Conservation (phyloP, 2,329 filamentous ascomycete genomes). For the Ophiosphaerella narmari region DNA sequence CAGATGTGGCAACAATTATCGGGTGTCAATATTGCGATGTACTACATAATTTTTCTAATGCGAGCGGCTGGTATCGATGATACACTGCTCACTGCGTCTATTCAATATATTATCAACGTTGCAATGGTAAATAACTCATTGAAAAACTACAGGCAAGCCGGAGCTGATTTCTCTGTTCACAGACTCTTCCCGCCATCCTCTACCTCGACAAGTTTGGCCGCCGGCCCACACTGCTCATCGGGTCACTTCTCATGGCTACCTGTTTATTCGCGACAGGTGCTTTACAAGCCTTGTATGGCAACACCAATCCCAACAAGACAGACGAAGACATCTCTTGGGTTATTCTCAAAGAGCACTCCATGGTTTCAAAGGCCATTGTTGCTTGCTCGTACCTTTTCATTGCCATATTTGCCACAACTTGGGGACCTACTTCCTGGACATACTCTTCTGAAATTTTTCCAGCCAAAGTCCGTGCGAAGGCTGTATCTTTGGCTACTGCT, state of each 20-base stretch:
- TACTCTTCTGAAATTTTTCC: slow-evolving; percentile 49
- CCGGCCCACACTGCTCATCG: slow-evolving; percentile 60
- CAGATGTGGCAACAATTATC: slow-evolving; percentile 65
- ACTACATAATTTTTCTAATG: slow-evolving; percentile 66
- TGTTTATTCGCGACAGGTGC: slow-evolving; percentile 65
- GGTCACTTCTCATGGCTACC: slow-evolving; percentile 63
- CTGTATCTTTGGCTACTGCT: slow-evolving; percentile 46
- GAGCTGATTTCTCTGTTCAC: too few relatives aligned
- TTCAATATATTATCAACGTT: slow-evolving; percentile 69
- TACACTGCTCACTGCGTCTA: slow-evolving; percentile 63
- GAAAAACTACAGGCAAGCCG: too few relatives aligned
- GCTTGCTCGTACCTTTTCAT: slow-evolving; percentile 53
- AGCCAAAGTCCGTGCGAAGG: slow-evolving; percentile 48
- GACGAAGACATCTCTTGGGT: slow-evolving; percentile 61
- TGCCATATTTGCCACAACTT: slow-evolving; percentile 51
- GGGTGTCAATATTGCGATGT: slow-evolving; percentile 65
- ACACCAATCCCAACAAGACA: slow-evolving; percentile 37
- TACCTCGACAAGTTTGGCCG: slow-evolving; percentile 65
- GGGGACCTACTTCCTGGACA: slow-evolving; percentile 45
- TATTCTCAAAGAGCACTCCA: slow-evolving; percentile 55
- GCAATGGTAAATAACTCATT: slow-evolving; percentile 38
- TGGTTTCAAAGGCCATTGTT: slow-evolving; percentile 60
- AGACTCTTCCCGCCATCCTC: slow-evolving; percentile 63
- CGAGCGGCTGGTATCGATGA: slow-evolving; percentile 61
- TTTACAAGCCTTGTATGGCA: slow-evolving; percentile 63